Evolutionary conservation across 768 basidiomycete genomes (phyloP).

Genomic region (Phallus indusiatus): DNA sequence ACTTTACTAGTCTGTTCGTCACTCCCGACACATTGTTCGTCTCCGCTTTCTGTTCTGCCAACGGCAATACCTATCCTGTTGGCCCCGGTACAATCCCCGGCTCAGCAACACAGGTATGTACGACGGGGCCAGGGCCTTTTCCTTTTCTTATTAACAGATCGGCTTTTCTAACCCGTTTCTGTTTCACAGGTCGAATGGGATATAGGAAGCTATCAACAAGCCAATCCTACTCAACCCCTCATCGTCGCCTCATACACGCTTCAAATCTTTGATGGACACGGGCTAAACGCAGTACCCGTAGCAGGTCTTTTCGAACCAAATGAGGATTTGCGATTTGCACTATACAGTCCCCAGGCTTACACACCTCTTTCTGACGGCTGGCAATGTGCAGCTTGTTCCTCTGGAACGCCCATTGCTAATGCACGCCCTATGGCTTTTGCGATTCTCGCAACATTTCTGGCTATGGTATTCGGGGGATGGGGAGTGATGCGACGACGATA

Average conservation of each 20-base stretch:
- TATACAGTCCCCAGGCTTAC: conserved; percentile 72
- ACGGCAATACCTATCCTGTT: conserved; percentile 85
- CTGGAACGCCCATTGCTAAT: conserved; percentile 18
- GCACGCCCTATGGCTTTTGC: conserved; percentile 15
- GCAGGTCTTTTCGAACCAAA: conserved; percentile 66
- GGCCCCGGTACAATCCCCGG: conserved; percentile 70
- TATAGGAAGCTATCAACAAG: conserved; percentile 61
- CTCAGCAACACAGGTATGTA: conserved; percentile 39
- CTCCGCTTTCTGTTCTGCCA: conserved; percentile 64
- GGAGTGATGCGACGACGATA: conserved; percentile 10
- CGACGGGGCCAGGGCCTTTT: conserved; percentile 13
- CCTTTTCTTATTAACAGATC: neutral
- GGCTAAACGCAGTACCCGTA: conserved; percentile 45
- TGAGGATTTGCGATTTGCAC: conserved; percentile 63
- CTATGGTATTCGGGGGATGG: conserved; percentile 13
- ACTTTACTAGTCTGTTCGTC: conserved; percentile 63
- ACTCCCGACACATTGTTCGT: conserved; percentile 72
- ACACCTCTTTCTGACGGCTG: conserved; percentile 49
- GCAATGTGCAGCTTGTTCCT: conserved; percentile 28
- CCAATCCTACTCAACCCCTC: conserved; percentile 52
- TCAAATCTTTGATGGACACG: conserved; percentile 74
- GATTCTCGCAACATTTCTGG: conserved; percentile 12
- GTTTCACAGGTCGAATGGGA: conserved; percentile 60
- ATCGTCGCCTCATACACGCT: conserved; percentile 71
- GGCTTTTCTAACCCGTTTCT: neutral